phyloP scores from a whole-genome alignment of 129 eudicot species.

The Artemisia annua region DNA sequence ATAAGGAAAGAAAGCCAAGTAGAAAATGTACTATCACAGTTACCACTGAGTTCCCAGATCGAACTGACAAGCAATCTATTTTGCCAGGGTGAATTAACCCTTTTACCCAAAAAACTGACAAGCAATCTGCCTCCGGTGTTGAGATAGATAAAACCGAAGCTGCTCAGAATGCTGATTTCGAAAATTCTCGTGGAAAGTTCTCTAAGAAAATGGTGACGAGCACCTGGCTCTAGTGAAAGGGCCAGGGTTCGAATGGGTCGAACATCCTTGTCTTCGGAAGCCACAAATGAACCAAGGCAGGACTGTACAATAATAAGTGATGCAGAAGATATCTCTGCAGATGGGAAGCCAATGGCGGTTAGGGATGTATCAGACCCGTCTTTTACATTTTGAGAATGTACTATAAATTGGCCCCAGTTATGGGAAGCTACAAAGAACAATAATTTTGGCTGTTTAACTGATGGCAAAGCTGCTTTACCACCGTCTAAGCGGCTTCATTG shows the following conservation, averaged over 20 bases:
- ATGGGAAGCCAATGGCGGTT: slow-evolving; percentile 20
- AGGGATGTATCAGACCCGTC: slow-evolving; percentile 27
- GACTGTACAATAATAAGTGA: slow-evolving; percentile 17
- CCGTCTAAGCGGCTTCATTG: slow-evolving; percentile 88
- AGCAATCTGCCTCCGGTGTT: slow-evolving; percentile 31
- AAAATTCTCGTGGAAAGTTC: slow-evolving; percentile 25
- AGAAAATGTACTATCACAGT: no score
- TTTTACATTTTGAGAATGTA: slow-evolving; percentile 27
- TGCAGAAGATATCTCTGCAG: slow-evolving; percentile 36
- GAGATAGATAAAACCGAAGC: slow-evolving; percentile 20
- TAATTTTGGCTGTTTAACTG: slow-evolving; percentile 45
- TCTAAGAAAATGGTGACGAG: not conserved
- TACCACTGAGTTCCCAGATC: no score
- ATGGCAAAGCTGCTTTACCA: slow-evolving; percentile 94
- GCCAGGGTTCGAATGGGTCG: slow-evolving; percentile 78
- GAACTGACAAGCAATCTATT: slow-evolving; percentile 6
- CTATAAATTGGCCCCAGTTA: slow-evolving; percentile 41
- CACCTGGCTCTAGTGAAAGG: no score
- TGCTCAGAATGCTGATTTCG: slow-evolving; percentile 29
- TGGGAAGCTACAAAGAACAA: slow-evolving; percentile 50
- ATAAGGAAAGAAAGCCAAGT: no score
- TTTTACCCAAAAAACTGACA: no score
- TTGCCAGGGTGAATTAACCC: no score
- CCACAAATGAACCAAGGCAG: slow-evolving; percentile 13
- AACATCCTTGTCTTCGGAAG: slow-evolving; percentile 44